Percentiles rank a stretch among this genome's conserved stretches.
Evolutionary conservation across 2,329 filamentous ascomycete species (phyloP).

Genomic region (Aspergillus sp.): DNA sequence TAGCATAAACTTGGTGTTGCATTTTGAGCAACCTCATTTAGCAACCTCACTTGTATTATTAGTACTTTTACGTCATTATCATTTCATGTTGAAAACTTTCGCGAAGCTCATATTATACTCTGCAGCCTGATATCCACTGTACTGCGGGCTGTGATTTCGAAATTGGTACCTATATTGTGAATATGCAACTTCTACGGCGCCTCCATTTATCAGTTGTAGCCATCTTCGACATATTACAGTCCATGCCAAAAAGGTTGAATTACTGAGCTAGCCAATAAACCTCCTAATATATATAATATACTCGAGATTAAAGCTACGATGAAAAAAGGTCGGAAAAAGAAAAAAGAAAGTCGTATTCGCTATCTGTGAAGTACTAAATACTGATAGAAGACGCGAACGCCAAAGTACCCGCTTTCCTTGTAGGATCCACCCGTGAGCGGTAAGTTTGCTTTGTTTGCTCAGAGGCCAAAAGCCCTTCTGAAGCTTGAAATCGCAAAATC

Average conservation of each 20-base stretch:
- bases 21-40: not conserved
- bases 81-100: constrained; percentile 15
- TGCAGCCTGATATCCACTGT: not conserved
- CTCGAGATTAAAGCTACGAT: not conserved
- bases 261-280: not conserved
- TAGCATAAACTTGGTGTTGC: constrained; percentile 16
- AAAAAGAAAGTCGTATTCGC: too few species aligned
- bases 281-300: not conserved
- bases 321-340: too few species aligned
- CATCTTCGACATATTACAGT: too few species aligned
- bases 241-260: not conserved
- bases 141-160: not conserved
- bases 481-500: constrained; percentile 3
- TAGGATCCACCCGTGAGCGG: not conserved
- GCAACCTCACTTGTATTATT: constrained; percentile 14
- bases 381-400: not conserved
- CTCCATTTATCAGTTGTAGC: not conserved
- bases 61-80: not conserved
- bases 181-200: not conserved
- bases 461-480: constrained; percentile 15
- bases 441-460: constrained; percentile 23
- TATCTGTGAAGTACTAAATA: too few species aligned
- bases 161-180: not conserved
- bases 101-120: not conserved
- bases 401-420: not conserved